phyloP scores from a whole-genome alignment of 805 yeast genomes.

The Lipomyces oligophaga region DNA sequence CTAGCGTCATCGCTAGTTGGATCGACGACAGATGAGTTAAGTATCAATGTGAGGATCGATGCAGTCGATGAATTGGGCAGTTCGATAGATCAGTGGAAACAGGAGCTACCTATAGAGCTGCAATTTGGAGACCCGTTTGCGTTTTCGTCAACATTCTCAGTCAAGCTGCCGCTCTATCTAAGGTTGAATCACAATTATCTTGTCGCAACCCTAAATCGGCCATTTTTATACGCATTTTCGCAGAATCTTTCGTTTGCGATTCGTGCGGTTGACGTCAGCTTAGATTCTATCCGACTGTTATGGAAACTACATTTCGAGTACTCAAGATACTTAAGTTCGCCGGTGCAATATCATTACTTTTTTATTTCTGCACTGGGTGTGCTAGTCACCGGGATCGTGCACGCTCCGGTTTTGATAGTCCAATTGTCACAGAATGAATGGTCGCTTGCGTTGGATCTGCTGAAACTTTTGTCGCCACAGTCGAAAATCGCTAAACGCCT shows the following conservation, averaged over 20 bases:
- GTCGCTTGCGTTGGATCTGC: slow-evolving; percentile 28
- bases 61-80: slow-evolving; percentile 12
- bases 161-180: slow-evolving; percentile 22
- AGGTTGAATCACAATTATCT: slow-evolving; percentile 28
- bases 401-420: slow-evolving; percentile 28
- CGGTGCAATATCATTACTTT: slow-evolving; percentile 33
- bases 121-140: slow-evolving; percentile 17
- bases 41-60: slow-evolving; percentile 11
- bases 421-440: slow-evolving; percentile 26
- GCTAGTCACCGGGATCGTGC: slow-evolving; percentile 28
- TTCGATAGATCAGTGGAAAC: background rate
- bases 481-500: slow-evolving; percentile 22
- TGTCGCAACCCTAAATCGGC: slow-evolving; percentile 21
- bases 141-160: no score
- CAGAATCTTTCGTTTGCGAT: slow-evolving; percentile 20
- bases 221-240: slow-evolving; percentile 18
- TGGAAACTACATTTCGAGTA: slow-evolving; percentile 27
- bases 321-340: slow-evolving; percentile 28
- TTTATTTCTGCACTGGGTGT: slow-evolving; percentile 32
- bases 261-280: slow-evolving; percentile 30
- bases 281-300: slow-evolving; percentile 30
- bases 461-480: slow-evolving; percentile 24
- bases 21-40: slow-evolving; percentile 7
- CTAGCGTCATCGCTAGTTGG: slow-evolving; percentile 9
- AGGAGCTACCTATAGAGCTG: slow-evolving; percentile 12